These are phyloP conservation scores for Paecilomyces fulvus DNA, from an alignment of 2,329 filamentous ascomycete species.

Conservation along the genomic window DNA sequence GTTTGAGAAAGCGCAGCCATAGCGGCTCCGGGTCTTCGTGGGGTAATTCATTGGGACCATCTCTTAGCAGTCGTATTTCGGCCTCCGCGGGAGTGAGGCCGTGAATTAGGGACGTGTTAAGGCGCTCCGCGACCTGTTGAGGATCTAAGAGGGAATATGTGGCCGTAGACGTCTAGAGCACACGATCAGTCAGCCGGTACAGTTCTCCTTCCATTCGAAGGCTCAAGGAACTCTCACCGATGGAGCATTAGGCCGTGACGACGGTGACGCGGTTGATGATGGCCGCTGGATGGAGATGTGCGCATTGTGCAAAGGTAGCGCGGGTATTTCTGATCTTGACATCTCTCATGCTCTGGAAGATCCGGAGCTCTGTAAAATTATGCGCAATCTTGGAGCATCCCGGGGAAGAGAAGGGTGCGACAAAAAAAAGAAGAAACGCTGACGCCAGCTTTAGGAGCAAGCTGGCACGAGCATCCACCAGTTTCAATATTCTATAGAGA, in stretches of 20 bases:
- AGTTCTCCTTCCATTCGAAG: neutral
- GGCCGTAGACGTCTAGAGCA: constrained; percentile 33
- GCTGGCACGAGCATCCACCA: constrained; percentile 1
- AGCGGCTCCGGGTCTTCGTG: constrained; percentile 89
- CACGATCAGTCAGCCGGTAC: constrained; percentile 1
- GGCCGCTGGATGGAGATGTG: constrained; percentile 22
- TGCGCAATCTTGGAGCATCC: constrained; percentile 4
- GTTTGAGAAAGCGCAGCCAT: constrained; percentile 90
- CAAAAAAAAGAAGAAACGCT: neutral
- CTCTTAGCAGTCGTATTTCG: constrained; percentile 64
- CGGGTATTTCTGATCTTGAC: constrained; percentile 53
- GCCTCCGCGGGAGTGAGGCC: constrained; percentile 78
- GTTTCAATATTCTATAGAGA: neutral
- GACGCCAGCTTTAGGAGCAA: neutral
- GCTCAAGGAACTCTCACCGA: constrained; percentile 21
- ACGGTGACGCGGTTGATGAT: constrained; percentile 20
- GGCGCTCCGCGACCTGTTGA: constrained; percentile 64
- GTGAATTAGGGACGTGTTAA: constrained; percentile 73
- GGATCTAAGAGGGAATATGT: constrained; percentile 60
- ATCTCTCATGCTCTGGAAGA: constrained; percentile 44
- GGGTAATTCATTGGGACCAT: constrained; percentile 90
- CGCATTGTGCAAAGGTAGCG: constrained; percentile 50
- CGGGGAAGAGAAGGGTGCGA: constrained; percentile 1
- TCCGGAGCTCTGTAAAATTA: constrained; percentile 6
- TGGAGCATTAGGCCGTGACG: constrained; percentile 18